Base-by-base conservation (phyloP, 371 early-diverging fungal genomes). In the Sporodiniella umbellata region DNA sequence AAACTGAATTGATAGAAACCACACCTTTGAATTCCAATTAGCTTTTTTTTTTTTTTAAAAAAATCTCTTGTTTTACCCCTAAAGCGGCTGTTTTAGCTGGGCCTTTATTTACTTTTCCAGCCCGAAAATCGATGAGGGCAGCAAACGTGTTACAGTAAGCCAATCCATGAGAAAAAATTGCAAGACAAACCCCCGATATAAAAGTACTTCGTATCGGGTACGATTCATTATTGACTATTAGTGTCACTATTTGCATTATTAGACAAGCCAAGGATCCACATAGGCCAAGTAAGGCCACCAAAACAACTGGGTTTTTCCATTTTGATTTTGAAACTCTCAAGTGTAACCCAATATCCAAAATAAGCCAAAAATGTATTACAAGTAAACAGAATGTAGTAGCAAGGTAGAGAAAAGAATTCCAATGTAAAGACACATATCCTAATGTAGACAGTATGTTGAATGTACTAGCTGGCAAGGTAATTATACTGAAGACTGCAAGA, bases 61-160 rank as follows among this genome's bases (percentile, higher is more conserved):
- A 3, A 2, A 15, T 42, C 22, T 23, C 15, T 14, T 19, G 7
- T 21, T 42, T 45, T 62, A 62, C 62, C 22, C 62, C 62, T 12
- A 55, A 37, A 1, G 62, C 49, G 6, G 62, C 50, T 31, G 62
- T 56, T 37, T 35, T 51, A 21, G 61, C 50, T 18, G 54, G 61
- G 1, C 38, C 38, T 33, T 54, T 48, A 15, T 60, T 51, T 0
- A 51, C 18, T 31, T 54, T 8, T 10, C 47, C 17, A 17, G 19
- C 28, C 25, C 35, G 53, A n/a, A 48, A 33, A 3, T 51, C 35
- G 11, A 57, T 51, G 5, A 56, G 25, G 5, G 54, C 33, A 0
- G 48, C 39, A 30, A 57, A 57, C 0, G 62, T 35, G 31, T 54
- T 54, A 3, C 25, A 33, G 18, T 45, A 57, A 0, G 42, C 33